Percentiles rank a stretch among this genome's conserved stretches.
These are phyloP conservation scores for Penicillium canescens DNA, from an alignment of 495 filamentous ascomycete species.

Conservation along the genomic window DNA sequence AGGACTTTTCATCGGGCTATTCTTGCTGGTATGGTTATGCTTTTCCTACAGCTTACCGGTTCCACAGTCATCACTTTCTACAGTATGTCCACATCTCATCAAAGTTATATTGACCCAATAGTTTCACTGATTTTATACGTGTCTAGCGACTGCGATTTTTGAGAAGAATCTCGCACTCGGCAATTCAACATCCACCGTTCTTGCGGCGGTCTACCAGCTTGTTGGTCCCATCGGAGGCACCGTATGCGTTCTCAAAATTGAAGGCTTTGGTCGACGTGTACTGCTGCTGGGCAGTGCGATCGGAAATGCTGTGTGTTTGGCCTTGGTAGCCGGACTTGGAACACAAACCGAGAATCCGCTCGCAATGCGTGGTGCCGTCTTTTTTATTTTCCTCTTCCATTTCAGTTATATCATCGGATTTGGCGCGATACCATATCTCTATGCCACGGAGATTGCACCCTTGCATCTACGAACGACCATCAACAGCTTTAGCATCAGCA, in stretches of 20 bases:
- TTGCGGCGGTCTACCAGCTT: constrained; percentile 21
- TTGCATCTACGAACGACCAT: constrained; percentile 49
- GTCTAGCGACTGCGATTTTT: constrained; percentile 22
- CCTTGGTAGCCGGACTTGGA: constrained; percentile 33
- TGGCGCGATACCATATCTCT: constrained; percentile 54
- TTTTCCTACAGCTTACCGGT: constrained; percentile 24
- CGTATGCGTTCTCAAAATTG: constrained; percentile 21
- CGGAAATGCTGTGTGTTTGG: constrained; percentile 44
- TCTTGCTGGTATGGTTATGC: constrained; percentile 16
- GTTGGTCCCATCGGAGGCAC: constrained; percentile 19
- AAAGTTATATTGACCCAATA: neutral
- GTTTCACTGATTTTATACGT: neutral
- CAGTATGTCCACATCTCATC: constrained; percentile 11
- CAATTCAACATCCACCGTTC: constrained; percentile 19
- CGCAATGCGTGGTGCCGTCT: constrained; percentile 31
- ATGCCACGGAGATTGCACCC: constrained; percentile 53
- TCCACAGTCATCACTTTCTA: constrained; percentile 28
- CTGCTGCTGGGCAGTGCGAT: constrained; percentile 22
- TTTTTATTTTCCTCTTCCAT: constrained; percentile 55
- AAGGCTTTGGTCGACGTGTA: constrained; percentile 21
- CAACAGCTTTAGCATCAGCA: constrained; percentile 47
- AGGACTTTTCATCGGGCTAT: constrained; percentile 23
- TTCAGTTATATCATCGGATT: constrained; percentile 55
- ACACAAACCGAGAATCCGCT: constrained; percentile 11
- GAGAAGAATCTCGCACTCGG: constrained; percentile 19